Evolutionary conservation across 192 early-diverging fungal species (phyloP).

Genomic region (Umbelopsis sp.): DNA sequence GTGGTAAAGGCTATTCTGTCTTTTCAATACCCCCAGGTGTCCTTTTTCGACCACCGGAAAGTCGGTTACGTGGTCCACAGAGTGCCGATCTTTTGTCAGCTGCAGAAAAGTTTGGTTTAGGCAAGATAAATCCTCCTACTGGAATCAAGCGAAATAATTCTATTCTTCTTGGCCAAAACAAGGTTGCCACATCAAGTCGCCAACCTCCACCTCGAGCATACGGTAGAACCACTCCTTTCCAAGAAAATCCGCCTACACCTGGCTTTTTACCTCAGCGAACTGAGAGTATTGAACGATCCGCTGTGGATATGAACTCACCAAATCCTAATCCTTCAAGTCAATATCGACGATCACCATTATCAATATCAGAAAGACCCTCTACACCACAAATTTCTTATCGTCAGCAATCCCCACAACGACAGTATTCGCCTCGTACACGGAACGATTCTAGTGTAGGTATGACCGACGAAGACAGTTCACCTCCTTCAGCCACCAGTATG

Average conservation of each 20-base stretch:
- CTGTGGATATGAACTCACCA: conserved; percentile 3
- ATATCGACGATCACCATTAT: neutral
- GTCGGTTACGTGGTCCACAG: conserved; percentile 55
- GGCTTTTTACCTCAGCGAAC: neutral
- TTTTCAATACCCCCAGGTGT: conserved; percentile 75
- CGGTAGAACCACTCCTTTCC: conserved; percentile 1
- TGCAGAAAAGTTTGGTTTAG: conserved; percentile 3
- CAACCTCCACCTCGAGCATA: neutral
- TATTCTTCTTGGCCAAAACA: conserved; percentile 16
- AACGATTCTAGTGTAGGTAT: conserved; percentile 21
- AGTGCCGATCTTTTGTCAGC: conserved; percentile 8
- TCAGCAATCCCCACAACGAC: conserved; percentile 12
- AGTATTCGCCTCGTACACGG: conserved; percentile 19
- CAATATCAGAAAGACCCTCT: neutral
- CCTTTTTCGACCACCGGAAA: conserved; percentile 79
- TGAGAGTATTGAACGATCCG: conserved; percentile 3
- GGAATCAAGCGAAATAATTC: conserved; percentile 34
- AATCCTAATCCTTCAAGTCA: neutral
- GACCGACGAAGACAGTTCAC: conserved; percentile 9
- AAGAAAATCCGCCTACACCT: neutral
- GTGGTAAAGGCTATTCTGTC: conserved; percentile 58
- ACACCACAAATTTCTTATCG: neutral
- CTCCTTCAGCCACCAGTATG: conserved; percentile 6
- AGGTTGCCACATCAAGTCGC: neutral
- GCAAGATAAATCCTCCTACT: conserved; percentile 2